Evolutionary conservation across 805 yeast species (phyloP).

Genomic region (Wickerhamiella slavikovae): DNA sequence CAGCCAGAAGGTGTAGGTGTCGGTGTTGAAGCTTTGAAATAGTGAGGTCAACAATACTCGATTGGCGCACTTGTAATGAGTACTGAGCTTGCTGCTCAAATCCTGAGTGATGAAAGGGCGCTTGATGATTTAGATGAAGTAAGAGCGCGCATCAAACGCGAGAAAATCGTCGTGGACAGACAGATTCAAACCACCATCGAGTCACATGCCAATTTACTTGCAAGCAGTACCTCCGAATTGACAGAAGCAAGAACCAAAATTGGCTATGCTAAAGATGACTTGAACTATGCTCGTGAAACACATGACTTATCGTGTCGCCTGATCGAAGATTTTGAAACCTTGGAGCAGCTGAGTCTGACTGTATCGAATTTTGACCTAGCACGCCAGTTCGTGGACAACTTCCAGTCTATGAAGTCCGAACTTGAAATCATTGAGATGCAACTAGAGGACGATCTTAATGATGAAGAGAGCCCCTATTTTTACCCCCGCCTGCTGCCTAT

Average conservation of each 20-base stretch:
- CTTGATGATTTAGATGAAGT: slow-evolving; percentile 18
- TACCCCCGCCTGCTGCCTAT: slow-evolving; percentile 39
- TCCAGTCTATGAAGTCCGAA: slow-evolving; percentile 32
- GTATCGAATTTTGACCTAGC: slow-evolving; percentile 58
- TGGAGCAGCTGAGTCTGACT: slow-evolving; percentile 43
- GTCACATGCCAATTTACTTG: slow-evolving; percentile 36
- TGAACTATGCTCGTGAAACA: slow-evolving; percentile 23
- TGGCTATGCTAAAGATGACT: slow-evolving; percentile 16
- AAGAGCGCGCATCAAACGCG: slow-evolving; percentile 23
- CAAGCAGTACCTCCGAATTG: slow-evolving; percentile 20
- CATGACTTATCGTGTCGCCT: slow-evolving; percentile 37
- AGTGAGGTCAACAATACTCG: too few relatives aligned
- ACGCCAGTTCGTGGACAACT: slow-evolving; percentile 39
- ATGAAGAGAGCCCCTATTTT: slow-evolving; percentile 18
- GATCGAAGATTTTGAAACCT: slow-evolving; percentile 46
- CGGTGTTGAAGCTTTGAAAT: not conserved
- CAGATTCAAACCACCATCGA: slow-evolving; percentile 55
- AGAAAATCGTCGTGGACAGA: slow-evolving; percentile 53
- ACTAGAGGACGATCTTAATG: slow-evolving; percentile 20
- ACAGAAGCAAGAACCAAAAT: slow-evolving; percentile 22
- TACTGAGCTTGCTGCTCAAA: slow-evolving; percentile 9
- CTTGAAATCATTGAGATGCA: slow-evolving; percentile 33
- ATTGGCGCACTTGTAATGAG: too few relatives aligned
- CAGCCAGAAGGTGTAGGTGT: not conserved
- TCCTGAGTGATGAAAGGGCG: slow-evolving; percentile 11